phyloP scores from a whole-genome alignment of 23 red algal species.

The Chondrus crispus region DNA sequence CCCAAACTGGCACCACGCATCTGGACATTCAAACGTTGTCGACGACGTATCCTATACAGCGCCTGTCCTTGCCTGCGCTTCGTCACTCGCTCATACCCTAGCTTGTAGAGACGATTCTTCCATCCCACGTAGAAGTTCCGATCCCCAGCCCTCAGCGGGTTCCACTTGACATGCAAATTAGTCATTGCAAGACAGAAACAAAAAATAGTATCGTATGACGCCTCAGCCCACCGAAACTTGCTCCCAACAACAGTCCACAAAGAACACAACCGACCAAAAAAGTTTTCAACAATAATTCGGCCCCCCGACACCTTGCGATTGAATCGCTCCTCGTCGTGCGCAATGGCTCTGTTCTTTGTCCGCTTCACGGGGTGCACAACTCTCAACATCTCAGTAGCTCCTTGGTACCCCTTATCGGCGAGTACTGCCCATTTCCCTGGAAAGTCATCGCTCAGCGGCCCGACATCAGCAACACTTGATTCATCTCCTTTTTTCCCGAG shows the following conservation, averaged over 20 bases:
- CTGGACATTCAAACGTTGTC: no score
- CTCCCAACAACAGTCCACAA: background rate
- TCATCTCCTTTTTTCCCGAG: background rate
- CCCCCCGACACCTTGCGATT: background rate
- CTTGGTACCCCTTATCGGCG: conserved; percentile 24
- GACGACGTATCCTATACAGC: no score
- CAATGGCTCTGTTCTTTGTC: background rate
- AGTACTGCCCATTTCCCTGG: background rate
- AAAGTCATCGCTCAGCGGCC: background rate
- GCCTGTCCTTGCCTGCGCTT: no score
- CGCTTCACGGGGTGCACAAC: background rate
- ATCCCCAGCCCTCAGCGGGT: background rate
- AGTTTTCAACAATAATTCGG: background rate
- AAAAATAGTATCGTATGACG: background rate
- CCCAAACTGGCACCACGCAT: no score
- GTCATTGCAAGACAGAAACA: background rate
- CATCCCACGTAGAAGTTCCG: no score
- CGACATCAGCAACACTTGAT: background rate
- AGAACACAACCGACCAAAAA: background rate
- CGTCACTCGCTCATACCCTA: no score
- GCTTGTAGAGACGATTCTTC: no score
- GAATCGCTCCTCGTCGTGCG: background rate
- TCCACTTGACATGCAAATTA: background rate
- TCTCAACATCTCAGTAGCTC: background rate
- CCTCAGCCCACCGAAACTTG: background rate